Percentiles rank a stretch among this genome's conserved stretches.
These are phyloP conservation scores for Hydnomerulius pinastri DNA, from an alignment of 768 basidiomycete species.

Conservation along the genomic window DNA sequence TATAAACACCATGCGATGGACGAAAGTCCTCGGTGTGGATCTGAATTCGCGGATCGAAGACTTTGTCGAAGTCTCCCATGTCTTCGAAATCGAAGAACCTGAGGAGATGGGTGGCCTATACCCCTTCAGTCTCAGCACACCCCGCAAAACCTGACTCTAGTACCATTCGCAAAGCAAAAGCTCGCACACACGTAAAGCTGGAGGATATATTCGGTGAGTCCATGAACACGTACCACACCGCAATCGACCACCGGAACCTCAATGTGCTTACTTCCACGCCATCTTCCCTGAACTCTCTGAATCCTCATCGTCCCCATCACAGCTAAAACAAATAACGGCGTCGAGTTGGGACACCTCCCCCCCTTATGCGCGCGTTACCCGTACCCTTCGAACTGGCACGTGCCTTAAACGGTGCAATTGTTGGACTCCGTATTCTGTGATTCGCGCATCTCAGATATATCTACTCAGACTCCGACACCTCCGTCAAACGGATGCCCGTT, in stretches of 20 bases:
- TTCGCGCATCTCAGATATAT: not conserved
- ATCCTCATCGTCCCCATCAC: conserved; percentile 18
- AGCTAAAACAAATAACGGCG: conserved; percentile 40
- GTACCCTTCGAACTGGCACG: conserved; percentile 63
- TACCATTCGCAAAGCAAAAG: not conserved
- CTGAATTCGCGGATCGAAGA: conserved; percentile 71
- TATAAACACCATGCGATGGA: conserved; percentile 97
- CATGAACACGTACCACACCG: conserved; percentile 32
- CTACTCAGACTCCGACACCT: not conserved
- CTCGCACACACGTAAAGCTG: conserved; percentile 18
- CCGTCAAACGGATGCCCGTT: conserved; percentile 25
- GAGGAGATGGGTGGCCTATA: conserved; percentile 26
- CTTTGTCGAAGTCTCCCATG: conserved; percentile 52
- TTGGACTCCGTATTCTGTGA: conserved; percentile 69
- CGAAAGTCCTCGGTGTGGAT: conserved; percentile 89
- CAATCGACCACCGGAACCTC: conserved; percentile 70
- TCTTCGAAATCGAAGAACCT: conserved; percentile 21
- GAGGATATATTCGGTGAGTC: conserved; percentile 46
- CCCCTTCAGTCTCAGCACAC: conserved; percentile 7
- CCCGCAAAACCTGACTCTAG: not conserved
- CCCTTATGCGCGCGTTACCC: conserved; percentile 72
- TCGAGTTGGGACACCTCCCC: conserved; percentile 63
- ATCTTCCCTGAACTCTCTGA: conserved; percentile 34
- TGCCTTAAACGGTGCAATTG: conserved; percentile 79
- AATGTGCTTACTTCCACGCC: conserved; percentile 77